Percentiles rank a stretch among this genome's conserved stretches.
Conservation (phyloP, 306 rosid genomes). For the Medicago truncatula region DNA sequence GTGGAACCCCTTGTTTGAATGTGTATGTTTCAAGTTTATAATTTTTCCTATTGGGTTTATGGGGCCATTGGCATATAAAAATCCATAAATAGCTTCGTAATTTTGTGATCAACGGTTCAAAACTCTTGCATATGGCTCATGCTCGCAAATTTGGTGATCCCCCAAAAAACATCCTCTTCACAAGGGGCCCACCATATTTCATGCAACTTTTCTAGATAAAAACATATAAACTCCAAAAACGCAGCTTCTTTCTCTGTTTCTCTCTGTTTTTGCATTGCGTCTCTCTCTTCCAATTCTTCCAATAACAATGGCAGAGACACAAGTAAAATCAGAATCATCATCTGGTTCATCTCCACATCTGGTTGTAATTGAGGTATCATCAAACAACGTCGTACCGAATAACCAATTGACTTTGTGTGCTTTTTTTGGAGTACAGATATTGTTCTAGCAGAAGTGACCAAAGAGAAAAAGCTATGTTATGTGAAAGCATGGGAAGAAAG, state of each 20-base stretch:
- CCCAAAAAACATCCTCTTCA: constrained; percentile 5
- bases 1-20: too few species aligned
- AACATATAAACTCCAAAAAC: not conserved
- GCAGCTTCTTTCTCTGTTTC: not conserved
- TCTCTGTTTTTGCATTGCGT: constrained; percentile 18
- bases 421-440: constrained; percentile 55
- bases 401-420: not conserved
- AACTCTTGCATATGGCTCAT: not conserved
- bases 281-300: constrained; percentile 1
- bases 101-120: constrained; percentile 3
- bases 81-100: not conserved
- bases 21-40: too few species aligned
- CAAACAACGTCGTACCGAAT: constrained; percentile 30
- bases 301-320: constrained; percentile 54
- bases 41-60: too few species aligned
- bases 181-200: constrained; percentile 16
- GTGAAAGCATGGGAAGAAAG: constrained; percentile 96
- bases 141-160: not conserved
- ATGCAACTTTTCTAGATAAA: not conserved
- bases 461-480: constrained; percentile 68
- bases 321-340: constrained; percentile 44
- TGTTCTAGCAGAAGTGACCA: constrained; percentile 71
- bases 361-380: constrained; percentile 40
- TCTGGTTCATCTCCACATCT: constrained; percentile 16
- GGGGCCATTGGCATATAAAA: not conserved